Conservation (phyloP, 805 yeast genomes). For the Metschnikowia colocasiae region DNA sequence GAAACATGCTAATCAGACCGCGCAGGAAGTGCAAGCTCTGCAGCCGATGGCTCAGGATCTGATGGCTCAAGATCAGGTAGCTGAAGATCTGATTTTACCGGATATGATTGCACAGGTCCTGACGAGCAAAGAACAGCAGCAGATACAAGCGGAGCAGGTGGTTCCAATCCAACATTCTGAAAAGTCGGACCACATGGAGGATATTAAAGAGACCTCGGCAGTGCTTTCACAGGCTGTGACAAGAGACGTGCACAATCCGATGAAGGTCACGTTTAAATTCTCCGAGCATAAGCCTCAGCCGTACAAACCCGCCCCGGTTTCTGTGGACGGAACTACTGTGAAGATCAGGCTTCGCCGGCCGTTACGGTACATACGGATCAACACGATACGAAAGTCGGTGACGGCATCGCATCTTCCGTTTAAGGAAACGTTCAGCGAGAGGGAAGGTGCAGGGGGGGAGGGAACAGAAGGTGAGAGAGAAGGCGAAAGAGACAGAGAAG, state of each 20-base stretch:
- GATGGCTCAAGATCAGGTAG: no score
- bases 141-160: no score
- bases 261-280: conserved; percentile 13
- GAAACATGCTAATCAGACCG: no score
- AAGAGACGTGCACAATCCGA: conserved; percentile 9
- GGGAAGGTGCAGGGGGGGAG: background rate
- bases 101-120: no score
- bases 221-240: conserved; percentile 1
- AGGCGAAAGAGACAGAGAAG: background rate
- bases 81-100: no score
- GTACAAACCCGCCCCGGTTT: background rate
- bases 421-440: background rate
- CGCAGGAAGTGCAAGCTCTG: no score
- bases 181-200: background rate
- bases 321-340: background rate
- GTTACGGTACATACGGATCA: conserved; percentile 2
- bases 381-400: background rate
- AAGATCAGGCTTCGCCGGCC: background rate
- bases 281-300: background rate
- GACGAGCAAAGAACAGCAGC: no score
- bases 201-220: background rate
- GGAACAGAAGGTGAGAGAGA: background rate
- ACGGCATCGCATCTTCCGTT: background rate
- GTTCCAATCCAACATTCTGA: no score
- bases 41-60: no score